These are phyloP conservation scores for Heracleum sosnowskyi DNA, from an alignment of 129 eudicot genomes.

Conservation along the genomic window DNA sequence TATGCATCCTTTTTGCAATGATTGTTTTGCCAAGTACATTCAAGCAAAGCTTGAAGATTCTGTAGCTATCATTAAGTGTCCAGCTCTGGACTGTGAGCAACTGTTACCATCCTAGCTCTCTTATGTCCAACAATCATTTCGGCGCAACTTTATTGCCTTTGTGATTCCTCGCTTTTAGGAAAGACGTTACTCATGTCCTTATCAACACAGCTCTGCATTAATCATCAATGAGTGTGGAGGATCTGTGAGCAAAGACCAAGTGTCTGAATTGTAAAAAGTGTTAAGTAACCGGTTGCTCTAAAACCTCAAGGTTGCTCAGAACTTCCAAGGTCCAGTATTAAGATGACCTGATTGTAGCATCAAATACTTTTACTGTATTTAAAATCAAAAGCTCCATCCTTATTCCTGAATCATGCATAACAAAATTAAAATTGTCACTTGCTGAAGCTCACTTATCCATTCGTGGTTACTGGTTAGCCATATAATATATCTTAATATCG, in stretches of 20 bases:
- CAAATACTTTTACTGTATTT: too few species aligned
- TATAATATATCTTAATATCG: too few species aligned
- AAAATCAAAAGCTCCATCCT: too few species aligned
- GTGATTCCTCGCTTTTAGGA: neutral
- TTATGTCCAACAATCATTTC: neutral
- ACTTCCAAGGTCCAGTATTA: too few species aligned
- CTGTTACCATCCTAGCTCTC: neutral
- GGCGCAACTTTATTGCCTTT: neutral
- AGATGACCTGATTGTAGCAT: too few species aligned
- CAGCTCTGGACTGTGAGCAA: constrained; percentile 2
- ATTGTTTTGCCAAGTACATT: constrained; percentile 9
- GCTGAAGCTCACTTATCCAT: too few species aligned
- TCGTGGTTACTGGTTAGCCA: too few species aligned
- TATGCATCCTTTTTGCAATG: neutral
- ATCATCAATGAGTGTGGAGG: constrained; percentile 11
- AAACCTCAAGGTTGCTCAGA: too few species aligned
- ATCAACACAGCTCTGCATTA: neutral
- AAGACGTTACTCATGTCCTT: constrained; percentile 2
- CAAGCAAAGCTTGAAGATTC: constrained; percentile 3
- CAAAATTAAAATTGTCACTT: too few species aligned
- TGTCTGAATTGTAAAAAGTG: constrained; percentile 2
- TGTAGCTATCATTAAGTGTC: neutral
- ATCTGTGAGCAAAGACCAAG: neutral
- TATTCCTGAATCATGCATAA: too few species aligned
- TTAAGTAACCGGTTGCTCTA: too few species aligned